A percentile compares a stretch with the other conserved stretches of the same genome.
phyloP scores from a whole-genome alignment of 352 stramenopile genomes.

The Peronospora destructor region DNA sequence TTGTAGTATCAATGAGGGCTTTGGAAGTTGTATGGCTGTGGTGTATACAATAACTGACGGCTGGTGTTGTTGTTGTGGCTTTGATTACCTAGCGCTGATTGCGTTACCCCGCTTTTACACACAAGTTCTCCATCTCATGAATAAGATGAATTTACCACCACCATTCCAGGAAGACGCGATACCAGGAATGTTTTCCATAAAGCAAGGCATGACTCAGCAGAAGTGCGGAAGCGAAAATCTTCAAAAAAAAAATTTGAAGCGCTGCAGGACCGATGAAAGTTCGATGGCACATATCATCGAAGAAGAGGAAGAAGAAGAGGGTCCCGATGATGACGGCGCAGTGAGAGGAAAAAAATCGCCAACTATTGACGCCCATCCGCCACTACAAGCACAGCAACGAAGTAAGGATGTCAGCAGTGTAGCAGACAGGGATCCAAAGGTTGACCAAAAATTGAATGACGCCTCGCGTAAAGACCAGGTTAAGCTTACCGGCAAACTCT shows the following conservation, averaged over 20 bases:
- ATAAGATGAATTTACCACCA: constrained; percentile 87
- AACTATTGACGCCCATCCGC: background rate
- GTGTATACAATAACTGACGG: constrained; percentile 1
- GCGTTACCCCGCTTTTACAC: constrained; percentile 84
- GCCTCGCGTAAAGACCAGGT: background rate
- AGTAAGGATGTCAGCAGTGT: background rate
- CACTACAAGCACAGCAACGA: background rate
- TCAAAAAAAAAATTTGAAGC: constrained; percentile 13
- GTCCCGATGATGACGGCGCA: constrained; percentile 19
- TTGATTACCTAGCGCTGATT: constrained; percentile 51
- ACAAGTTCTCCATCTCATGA: constrained; percentile 88
- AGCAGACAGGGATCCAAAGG: background rate
- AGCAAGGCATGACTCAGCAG: constrained; percentile 11
- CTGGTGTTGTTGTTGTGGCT: background rate
- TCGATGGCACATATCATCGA: constrained; percentile 25
- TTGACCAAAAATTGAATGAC: background rate
- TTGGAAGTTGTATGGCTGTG: background rate
- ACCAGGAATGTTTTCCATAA: constrained; percentile 47
- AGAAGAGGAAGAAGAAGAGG: constrained; percentile 23
- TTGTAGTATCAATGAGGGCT: constrained; percentile 1
- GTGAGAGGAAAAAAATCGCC: background rate
- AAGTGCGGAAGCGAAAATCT: background rate
- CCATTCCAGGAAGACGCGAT: constrained; percentile 73
- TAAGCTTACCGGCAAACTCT: constrained; percentile 20
- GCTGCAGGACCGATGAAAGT: constrained; percentile 12